Percentiles rank a stretch among this genome's conserved stretches.
Conservation (phyloP, 202 grass and related monocot genomes). For the Bolboschoenoplectus hybrid region DNA sequence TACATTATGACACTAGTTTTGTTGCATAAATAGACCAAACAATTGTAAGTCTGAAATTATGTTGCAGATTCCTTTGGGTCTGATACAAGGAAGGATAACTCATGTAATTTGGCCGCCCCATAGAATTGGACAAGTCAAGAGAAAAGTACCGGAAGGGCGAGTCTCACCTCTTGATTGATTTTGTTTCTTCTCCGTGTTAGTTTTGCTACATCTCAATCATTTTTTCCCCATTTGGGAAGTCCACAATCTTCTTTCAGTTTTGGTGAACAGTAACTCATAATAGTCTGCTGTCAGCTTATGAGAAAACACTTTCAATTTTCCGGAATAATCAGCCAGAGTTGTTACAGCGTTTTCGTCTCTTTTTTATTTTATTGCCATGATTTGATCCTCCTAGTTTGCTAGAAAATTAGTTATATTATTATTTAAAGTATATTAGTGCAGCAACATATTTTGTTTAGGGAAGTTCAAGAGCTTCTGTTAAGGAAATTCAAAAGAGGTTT, state of each 20-base stretch:
- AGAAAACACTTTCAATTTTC: not conserved
- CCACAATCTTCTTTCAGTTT: conserved; percentile 1
- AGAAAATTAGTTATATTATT: not conserved
- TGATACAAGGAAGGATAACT: conserved; percentile 68
- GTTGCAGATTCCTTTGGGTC: conserved; percentile 75
- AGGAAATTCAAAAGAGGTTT: not conserved
- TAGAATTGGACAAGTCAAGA: conserved; percentile 63
- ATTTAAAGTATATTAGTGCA: not conserved
- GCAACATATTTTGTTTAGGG: not conserved
- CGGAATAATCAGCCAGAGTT: not conserved
- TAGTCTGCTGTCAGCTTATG: not conserved
- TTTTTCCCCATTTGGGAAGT: not conserved
- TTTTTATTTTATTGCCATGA: not conserved
- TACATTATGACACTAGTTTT: not conserved
- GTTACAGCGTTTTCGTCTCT: not conserved
- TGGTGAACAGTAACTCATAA: not conserved
- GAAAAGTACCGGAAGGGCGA: conserved; percentile 62
- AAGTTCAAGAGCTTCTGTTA: not conserved
- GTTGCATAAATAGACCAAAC: conserved; percentile 13
- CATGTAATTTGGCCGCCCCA: conserved; percentile 65
- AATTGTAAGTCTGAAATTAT: conserved; percentile 29
- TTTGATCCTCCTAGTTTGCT: not conserved
- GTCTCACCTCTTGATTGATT: conserved; percentile 38
- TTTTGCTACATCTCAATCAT: conserved; percentile 15
- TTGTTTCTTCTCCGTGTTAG: conserved; percentile 7